Evolutionary conservation across 371 early-diverging fungal species (phyloP).

Genomic region (Fennellomyces sp.): DNA sequence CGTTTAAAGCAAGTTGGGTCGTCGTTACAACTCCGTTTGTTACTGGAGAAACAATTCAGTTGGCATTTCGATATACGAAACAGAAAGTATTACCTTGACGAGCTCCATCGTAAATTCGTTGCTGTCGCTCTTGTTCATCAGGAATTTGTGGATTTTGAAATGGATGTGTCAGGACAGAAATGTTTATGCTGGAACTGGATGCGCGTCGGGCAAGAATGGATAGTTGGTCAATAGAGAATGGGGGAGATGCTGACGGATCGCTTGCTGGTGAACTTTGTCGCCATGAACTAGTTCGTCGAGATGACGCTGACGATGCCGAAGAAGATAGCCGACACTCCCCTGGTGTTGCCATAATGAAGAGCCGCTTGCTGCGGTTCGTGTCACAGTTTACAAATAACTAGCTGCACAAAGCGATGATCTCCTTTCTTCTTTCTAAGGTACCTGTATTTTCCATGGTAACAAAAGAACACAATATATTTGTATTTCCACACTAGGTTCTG

Average conservation of each 20-base stretch:
- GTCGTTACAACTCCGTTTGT: slow-evolving; percentile 9
- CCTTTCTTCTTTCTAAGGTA: background rate
- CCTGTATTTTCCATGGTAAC: too few species aligned
- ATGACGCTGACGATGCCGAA: background rate
- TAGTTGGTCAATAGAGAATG: slow-evolving; percentile 29
- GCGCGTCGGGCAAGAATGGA: slow-evolving; percentile 32
- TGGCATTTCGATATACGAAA: background rate
- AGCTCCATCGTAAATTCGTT: background rate
- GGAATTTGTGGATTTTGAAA: slow-evolving; percentile 1
- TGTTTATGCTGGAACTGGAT: slow-evolving; percentile 24
- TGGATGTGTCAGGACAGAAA: slow-evolving; percentile 3
- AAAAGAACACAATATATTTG: too few species aligned
- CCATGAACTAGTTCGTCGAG: background rate
- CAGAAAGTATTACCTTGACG: slow-evolving; percentile 5
- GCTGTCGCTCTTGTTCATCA: slow-evolving; percentile 3
- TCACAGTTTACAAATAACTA: too few species aligned
- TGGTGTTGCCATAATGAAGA: slow-evolving; percentile 2
- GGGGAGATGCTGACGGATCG: slow-evolving; percentile 16
- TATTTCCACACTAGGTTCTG: too few species aligned
- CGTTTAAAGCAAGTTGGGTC: slow-evolving; percentile 31
- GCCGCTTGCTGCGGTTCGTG: background rate
- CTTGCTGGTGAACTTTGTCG: background rate
- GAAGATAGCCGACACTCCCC: background rate
- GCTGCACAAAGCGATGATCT: too few species aligned
- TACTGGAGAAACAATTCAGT: slow-evolving; percentile 2